Percentiles rank a stretch among this genome's conserved stretches.
These are phyloP conservation scores for Coniosporium apollinis DNA, from an alignment of 495 filamentous ascomycete species.

Conservation along the genomic window DNA sequence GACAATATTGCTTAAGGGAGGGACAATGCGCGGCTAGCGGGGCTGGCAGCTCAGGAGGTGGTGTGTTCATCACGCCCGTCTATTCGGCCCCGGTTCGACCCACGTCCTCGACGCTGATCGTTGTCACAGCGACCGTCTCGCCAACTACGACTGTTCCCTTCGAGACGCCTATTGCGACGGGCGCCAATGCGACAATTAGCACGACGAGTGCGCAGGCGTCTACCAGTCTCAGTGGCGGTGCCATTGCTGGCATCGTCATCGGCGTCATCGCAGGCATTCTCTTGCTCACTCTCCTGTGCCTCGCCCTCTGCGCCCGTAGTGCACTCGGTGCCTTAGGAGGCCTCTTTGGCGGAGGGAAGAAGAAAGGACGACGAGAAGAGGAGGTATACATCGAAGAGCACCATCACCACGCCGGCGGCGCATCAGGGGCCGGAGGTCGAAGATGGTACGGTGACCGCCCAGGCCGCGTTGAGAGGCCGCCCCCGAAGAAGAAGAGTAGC, in stretches of 20 bases:
- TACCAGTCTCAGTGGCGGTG: conserved; percentile 41
- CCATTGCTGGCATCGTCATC: conserved; percentile 90
- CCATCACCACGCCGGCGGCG: conserved; percentile 32
- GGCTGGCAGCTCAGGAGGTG: conserved; percentile 12
- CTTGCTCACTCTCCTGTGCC: conserved; percentile 55
- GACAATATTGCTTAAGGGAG: conserved; percentile 44
- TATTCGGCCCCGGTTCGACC: conserved; percentile 44
- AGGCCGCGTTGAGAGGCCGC: conserved; percentile 26
- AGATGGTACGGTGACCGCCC: conserved; percentile 55
- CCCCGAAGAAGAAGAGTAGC: conserved; percentile 38
- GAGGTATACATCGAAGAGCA: conserved; percentile 50
- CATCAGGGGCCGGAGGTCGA: conserved; percentile 27
- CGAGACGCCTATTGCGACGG: conserved; percentile 37
- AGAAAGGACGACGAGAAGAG: conserved; percentile 25
- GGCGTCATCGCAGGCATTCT: conserved; percentile 63
- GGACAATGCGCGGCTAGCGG: conserved; percentile 11
- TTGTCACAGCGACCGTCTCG: conserved; percentile 36
- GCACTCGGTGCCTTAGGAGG: conserved; percentile 46
- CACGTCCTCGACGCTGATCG: conserved; percentile 43
- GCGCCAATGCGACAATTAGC: conserved; percentile 28
- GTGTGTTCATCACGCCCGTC: conserved; percentile 25
- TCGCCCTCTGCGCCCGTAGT: conserved; percentile 54
- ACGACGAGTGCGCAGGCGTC: conserved; percentile 13
- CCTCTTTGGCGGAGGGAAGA: conserved; percentile 45
- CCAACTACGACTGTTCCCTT: conserved; percentile 44